These are phyloP conservation scores for Dittrichia graveolens DNA, from an alignment of 129 eudicot genomes.

Conservation along the genomic window DNA sequence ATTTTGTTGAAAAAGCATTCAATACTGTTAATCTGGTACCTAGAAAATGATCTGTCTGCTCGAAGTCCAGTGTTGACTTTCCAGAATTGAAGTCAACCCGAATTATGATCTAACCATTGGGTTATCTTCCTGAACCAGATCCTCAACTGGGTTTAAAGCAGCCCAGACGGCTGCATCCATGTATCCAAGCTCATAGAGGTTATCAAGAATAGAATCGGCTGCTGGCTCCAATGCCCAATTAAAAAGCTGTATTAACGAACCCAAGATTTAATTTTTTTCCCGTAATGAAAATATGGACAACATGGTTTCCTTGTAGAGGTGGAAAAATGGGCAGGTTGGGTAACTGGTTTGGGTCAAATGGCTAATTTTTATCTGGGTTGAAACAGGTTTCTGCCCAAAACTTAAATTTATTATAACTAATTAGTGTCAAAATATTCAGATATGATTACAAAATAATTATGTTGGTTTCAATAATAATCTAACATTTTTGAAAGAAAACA, in stretches of 20 bases:
- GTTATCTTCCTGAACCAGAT: constrained; percentile 52
- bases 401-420: too few relatives aligned
- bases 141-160: constrained; percentile 60
- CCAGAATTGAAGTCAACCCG: not conserved
- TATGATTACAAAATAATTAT: too few relatives aligned
- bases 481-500: too few relatives aligned
- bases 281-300: not conserved
- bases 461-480: too few relatives aligned
- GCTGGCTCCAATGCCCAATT: constrained; percentile 97
- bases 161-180: constrained; percentile 81
- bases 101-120: constrained; percentile 26
- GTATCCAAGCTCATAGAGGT: constrained; percentile 72
- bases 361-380: too few relatives aligned
- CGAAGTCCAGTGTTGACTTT: not conserved
- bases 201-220: constrained; percentile 73
- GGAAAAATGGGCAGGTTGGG: too few relatives aligned
- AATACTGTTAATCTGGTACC: constrained; percentile 16
- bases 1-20: constrained; percentile 11
- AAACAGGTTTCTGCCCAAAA: too few relatives aligned
- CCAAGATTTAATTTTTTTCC: not conserved
- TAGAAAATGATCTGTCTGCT: not conserved
- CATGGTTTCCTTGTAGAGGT: too few relatives aligned
- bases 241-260: constrained; percentile 56
- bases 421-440: too few relatives aligned
- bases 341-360: too few relatives aligned